phyloP scores from a whole-genome alignment of 2,329 filamentous ascomycete genomes.

The Ascochyta rabiei region DNA sequence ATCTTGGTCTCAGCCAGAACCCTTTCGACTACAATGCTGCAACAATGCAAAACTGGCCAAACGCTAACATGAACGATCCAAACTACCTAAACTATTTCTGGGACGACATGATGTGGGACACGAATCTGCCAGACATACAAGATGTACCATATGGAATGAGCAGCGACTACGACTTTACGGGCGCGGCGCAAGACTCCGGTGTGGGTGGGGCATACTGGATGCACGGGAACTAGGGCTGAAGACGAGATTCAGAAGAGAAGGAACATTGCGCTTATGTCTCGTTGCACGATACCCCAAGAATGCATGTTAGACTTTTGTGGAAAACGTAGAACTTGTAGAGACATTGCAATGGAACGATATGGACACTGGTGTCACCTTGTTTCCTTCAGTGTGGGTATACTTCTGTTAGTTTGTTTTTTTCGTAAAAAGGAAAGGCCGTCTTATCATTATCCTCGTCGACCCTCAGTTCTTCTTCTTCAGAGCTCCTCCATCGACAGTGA shows the following conservation, averaged over 20 bases:
- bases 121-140: conserved; percentile 46
- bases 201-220: conserved; percentile 43
- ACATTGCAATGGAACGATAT: not conserved
- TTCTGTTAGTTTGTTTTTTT: not conserved
- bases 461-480: conserved; percentile 41
- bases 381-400: not conserved
- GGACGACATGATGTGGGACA: conserved; percentile 53
- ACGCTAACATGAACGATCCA: conserved; percentile 34
- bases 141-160: conserved; percentile 43
- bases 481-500: conserved; percentile 48
- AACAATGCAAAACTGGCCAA: conserved; percentile 30
- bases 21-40: conserved; percentile 39
- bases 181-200: conserved; percentile 41
- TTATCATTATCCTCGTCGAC: not conserved
- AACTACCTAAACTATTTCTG: conserved; percentile 46
- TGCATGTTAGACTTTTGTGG: not conserved
- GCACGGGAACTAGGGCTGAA: conserved; percentile 38
- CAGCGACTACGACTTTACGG: conserved; percentile 45
- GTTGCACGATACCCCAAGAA: conserved; percentile 7
- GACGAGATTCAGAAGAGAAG: not conserved
- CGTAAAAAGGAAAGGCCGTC: not conserved
- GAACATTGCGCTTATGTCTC: not conserved
- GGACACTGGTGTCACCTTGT: not conserved
- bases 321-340: not conserved
- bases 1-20: conserved; percentile 15